Evolutionary conservation across 1,139 yeast species (phyloP).

Genomic region (Magnusiomyces suaveolens): DNA sequence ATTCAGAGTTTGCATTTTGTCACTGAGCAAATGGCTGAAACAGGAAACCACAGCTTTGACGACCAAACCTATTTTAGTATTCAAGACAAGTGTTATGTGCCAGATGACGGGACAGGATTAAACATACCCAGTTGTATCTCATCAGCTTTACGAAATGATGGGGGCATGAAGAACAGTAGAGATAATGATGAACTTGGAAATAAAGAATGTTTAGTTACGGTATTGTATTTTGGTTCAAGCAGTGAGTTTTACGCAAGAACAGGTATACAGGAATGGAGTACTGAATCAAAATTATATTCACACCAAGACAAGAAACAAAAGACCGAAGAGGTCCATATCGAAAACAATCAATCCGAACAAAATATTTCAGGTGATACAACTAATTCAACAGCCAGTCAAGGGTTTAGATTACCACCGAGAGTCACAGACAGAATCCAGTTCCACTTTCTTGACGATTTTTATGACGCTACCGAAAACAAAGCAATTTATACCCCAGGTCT

Average conservation of each 20-base stretch:
- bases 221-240: background rate
- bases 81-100: background rate
- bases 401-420: background rate
- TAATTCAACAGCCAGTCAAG: too few relatives aligned
- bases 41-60: background rate
- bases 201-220: background rate
- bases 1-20: background rate
- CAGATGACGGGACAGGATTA: background rate
- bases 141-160: background rate
- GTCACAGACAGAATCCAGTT: background rate
- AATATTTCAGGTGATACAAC: background rate
- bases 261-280: background rate
- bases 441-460: background rate
- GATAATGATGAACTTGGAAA: too few relatives aligned
- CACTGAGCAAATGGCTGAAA: background rate
- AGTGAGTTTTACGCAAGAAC: background rate
- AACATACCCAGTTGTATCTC: background rate
- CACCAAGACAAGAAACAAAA: too few relatives aligned
- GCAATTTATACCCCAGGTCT: background rate
- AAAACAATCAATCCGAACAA: too few relatives aligned
- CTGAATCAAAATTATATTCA: too few relatives aligned
- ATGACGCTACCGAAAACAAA: background rate
- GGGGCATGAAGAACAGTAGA: background rate
- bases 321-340: background rate
- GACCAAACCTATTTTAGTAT: background rate